Evolutionary conservation across 1,139 yeast genomes (phyloP), one percentile per base, ranked within the genome.

Genomic region (Geotrichum aggregatum): DNA sequence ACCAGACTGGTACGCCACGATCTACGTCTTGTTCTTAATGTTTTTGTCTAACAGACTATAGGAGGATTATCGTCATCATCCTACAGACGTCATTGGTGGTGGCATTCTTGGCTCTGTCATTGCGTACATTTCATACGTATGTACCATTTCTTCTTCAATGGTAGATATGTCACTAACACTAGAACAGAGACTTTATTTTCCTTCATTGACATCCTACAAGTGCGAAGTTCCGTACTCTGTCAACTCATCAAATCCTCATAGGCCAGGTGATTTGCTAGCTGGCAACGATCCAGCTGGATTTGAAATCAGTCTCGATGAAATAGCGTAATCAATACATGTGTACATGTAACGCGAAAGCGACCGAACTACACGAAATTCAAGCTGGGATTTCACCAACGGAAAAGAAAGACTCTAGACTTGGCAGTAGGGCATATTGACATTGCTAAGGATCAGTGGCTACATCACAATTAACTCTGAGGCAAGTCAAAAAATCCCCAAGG

Each of bases 31-130:
- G 11, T 40, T 44, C 14, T 3, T 4, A 13, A 14, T 13, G 10
- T 3, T 19, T 21, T 21, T 22, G 13, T 22, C 47, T 47, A 30
- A 43, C 40, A n/a, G 34, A 14, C n/a, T 34, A 16, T n/a, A 52
- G 14, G 84, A 82, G 62, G 95, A 87, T 64, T 85, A 84, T 64
- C 73, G 91, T 61, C 95, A 87, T 63, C 89, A 85, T 65, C 83
- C 82, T 61, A 70, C 78, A 35, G 95, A 87, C 64, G 77, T 87
- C 18, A 59, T 79, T 1, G 66, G 79, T 47, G 95, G 95, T 1
- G 68, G 76, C 0, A 13, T 70, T 1, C 63, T 84, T 10, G 88
- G 88, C 2, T 59, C 70, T 1, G 54, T 66, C 1, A 62, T 81
- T 40, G 82, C 83, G 1, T 69, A 72, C 66, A 69, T 75, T 58